Base-by-base conservation (phyloP, 2,329 filamentous ascomycete genomes). In the Penicillium glabrum region DNA sequence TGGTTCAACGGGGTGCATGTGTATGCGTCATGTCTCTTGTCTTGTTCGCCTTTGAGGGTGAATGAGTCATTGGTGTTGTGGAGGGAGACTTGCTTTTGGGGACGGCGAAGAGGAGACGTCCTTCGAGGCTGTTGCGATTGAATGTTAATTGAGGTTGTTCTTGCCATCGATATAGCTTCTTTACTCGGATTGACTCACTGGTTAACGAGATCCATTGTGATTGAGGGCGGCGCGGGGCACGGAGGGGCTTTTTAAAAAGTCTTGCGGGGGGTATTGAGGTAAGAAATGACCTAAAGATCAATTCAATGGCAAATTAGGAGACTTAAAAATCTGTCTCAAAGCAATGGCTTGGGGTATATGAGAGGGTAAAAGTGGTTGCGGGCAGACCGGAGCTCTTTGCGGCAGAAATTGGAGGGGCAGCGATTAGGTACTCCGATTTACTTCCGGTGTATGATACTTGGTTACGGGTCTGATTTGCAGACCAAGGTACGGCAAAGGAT, bases 21-120 rank as follows among this genome's bases (percentile, higher is more conserved):
- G 21, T 31, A 33, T 33, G 26, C 27, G 37, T 29, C 24, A 44
- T 33, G 37, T 16, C 19, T 39, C 2, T 10, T 23, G 39, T 41
- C 19, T 23, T 41, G 19, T 23, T 16, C 10, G n/a, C 10, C 21
- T 46, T 33, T 33, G 44, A 54, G 21, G 44, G 44, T 31, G 31
- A 53, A 55, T 64, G 62, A 67, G 56, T 68, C 63, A 64, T 55
- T 51, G 45, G 24, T 27, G 8, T 52, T 37, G 10, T 24, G 19
- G 46, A 59, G 51, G 61, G 51, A 50, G 54, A 86, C 90, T 81
- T 80, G 93, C 91, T 99, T 81, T 99, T 99, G 59, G 95, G 95
- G n/a, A 99, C 91, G 60, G 95, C 95, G 73, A 99, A 97, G 61
- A 98, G 85, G 56, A 98, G 84, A 64, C 95, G 89, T 72, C 93